Conservation (phyloP, 169 alveolate genomes). For the Toxoplasma gondii region DNA sequence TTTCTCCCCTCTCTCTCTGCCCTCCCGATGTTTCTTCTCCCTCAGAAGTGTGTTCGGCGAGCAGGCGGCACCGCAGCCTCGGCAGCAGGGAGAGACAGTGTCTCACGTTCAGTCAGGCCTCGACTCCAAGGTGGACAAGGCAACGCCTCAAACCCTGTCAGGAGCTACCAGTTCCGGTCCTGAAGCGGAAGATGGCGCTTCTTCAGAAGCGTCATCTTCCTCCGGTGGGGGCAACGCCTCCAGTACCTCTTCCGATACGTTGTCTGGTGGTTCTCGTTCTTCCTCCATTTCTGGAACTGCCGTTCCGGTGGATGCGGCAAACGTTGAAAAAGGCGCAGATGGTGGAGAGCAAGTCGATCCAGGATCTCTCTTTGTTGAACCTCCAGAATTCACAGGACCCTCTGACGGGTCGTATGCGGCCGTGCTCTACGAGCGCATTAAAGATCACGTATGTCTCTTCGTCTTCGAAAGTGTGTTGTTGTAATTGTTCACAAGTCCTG, state of each 20-base stretch:
- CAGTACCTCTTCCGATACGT: too few species aligned
- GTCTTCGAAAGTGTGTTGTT: background rate
- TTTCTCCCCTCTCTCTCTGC: background rate
- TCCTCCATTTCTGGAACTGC: background rate
- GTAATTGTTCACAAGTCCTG: background rate
- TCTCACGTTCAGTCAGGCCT: too few species aligned
- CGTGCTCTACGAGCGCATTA: background rate
- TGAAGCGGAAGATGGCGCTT: background rate
- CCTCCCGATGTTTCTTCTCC: background rate
- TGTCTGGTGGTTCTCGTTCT: background rate
- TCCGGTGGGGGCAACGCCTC: too few species aligned
- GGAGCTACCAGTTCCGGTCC: too few species aligned
- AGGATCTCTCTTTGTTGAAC: background rate
- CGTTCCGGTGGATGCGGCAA: background rate
- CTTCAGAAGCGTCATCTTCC: background rate
- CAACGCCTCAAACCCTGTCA: too few species aligned
- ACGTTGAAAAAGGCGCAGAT: background rate
- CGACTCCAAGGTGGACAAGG: too few species aligned
- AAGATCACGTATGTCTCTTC: background rate
- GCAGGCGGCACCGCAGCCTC: too few species aligned
- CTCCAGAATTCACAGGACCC: background rate
- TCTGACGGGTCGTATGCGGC: conserved; percentile 1
- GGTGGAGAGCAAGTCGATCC: background rate
- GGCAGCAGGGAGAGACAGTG: too few species aligned
- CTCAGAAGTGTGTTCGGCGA: background rate